Percentiles rank a stretch among this genome's conserved stretches.
phyloP scores from a whole-genome alignment of 2,329 filamentous ascomycete species.

The Coleophoma eucalyptorum region DNA sequence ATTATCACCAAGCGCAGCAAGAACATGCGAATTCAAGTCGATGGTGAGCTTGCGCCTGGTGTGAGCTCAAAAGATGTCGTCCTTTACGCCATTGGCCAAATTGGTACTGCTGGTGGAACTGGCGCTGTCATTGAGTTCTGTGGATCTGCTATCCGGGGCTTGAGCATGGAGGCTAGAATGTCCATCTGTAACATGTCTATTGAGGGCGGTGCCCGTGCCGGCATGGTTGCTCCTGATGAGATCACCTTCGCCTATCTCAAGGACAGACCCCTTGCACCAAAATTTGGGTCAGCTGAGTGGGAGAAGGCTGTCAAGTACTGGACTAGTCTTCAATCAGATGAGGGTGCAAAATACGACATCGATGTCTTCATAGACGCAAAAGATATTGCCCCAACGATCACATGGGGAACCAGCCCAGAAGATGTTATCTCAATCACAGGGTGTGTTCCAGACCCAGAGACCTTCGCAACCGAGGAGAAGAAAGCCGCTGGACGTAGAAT shows the following conservation, averaged over 20 bases:
- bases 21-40: conserved; percentile 97
- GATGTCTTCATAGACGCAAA: conserved; percentile 88
- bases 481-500: conserved; percentile 76
- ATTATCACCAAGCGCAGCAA: conserved; percentile 93
- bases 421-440: conserved; percentile 94
- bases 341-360: conserved; percentile 84
- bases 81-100: conserved; percentile 86
- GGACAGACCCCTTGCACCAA: conserved; percentile 82
- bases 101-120: conserved; percentile 92
- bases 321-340: conserved; percentile 79
- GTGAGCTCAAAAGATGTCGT: conserved; percentile 97
- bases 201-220: conserved; percentile 89
- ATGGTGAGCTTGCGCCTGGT: conserved; percentile 83
- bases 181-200: conserved; percentile 99
- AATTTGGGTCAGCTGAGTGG: conserved; percentile 82
- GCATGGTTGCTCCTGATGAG: conserved; percentile 95
- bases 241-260: conserved; percentile 94
- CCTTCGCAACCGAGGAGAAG: conserved; percentile 76
- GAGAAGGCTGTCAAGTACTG: conserved; percentile 85
- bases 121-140: conserved; percentile 97
- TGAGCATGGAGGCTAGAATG: conserved; percentile 98
- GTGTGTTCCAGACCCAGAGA: conserved; percentile 83
- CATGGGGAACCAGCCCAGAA: conserved; percentile 96
- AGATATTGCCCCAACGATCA: conserved; percentile 89
- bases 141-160: conserved; percentile 81